phyloP scores from a whole-genome alignment of 345 rosid genomes.

The Kandelia obovata region DNA sequence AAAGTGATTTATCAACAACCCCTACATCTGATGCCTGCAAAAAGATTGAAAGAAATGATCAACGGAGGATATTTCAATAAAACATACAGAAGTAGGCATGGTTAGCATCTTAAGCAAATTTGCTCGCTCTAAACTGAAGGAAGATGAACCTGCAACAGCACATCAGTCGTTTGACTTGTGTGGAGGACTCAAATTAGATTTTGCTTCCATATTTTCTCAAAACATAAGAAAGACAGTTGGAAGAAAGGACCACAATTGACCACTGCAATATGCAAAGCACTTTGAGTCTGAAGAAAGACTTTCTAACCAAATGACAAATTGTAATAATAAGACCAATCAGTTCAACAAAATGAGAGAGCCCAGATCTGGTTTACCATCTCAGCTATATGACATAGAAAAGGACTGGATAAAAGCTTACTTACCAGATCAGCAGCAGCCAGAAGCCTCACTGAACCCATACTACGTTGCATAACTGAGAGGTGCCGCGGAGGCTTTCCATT shows the following conservation, averaged over 20 bases:
- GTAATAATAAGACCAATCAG: not conserved
- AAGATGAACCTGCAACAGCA: no score
- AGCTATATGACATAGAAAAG: not conserved
- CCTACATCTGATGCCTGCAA: conserved; percentile 65
- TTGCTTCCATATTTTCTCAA: not conserved
- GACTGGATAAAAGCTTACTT: conserved; percentile 13
- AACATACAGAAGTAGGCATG: not conserved
- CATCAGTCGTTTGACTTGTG: no score
- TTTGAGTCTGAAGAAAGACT: not conserved
- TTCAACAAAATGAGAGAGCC: not conserved
- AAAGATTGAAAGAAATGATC: conserved; percentile 13
- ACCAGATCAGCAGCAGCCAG: conserved; percentile 53
- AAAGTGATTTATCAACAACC: conserved; percentile 43
- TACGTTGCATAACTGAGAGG: conserved; percentile 40
- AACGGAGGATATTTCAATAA: not conserved
- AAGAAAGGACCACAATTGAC: not conserved
- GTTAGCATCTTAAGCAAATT: no score
- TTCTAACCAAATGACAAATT: not conserved
- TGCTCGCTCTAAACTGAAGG: no score
- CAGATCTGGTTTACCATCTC: not conserved
- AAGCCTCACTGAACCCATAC: conserved; percentile 44
- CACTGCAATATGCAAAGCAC: not conserved
- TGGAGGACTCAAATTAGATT: not conserved
- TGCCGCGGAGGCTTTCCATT: conserved; percentile 77
- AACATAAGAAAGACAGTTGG: not conserved